Base-by-base conservation (phyloP, 441 rosid genomes). In the Populus tomentosa region DNA sequence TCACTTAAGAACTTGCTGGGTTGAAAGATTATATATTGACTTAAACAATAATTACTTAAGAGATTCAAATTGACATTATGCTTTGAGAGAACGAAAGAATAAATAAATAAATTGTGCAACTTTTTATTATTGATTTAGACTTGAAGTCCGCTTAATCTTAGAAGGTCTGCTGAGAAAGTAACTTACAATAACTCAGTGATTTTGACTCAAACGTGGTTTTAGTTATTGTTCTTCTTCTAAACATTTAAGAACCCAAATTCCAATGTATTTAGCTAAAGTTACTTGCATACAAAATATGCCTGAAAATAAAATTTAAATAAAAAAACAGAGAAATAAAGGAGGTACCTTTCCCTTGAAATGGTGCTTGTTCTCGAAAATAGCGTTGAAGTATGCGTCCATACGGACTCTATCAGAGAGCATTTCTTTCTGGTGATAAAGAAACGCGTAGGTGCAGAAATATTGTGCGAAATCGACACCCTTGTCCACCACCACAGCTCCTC, bases 341-440 rank as follows among this genome's bases (percentile, higher is more conserved):
- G n/a, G 59, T 70, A 92, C 99, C 89, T 92, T 95, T 69, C 98
- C 99, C 53, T 53, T 74, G 78, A 95, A 95, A 64, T 95, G 98
- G 81, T 84, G 89, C 38, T 87, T 90, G 90, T 95, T 95, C 78
- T 85, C 76, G 79, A 90, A 91, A 78, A 95, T 84, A 75, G 99
- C 80, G 78, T 86, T 85, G 86, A 42, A 91, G 82, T 95, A 95
- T 28, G 99, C 97, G 85, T 95, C 97, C 99, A 95, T 95, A 82
- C 99, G 98, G 42, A 95, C 97, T 78, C 95, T 90, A 80, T 95
- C 99, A 66, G 92, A 92, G 78, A 95, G 98, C 99, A 95, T 95
- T 78, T 95, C 99, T 70, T 95, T 94, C 87, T 95, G 99, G 90
- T 95, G 99, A 84, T 89, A 95, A 50, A 95, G 97, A 69, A 85